Evolutionary conservation across 75 land plant species (phyloP).

Genomic region (Pinus tabuliformis): DNA sequence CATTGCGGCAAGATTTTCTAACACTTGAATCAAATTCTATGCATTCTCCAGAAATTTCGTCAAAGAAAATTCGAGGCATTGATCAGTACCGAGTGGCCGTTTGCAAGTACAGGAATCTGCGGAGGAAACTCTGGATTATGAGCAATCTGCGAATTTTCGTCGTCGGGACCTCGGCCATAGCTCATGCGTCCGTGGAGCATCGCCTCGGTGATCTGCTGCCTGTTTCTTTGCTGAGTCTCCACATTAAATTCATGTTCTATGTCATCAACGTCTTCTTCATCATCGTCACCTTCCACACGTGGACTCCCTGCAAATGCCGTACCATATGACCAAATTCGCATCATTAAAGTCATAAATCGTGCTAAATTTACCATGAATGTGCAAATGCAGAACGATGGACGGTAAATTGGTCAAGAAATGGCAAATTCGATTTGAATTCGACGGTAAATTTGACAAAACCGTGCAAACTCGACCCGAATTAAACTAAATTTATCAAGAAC

Average conservation of each 20-base stretch:
- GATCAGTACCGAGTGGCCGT: conserved; percentile 37
- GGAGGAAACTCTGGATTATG: conserved; percentile 11
- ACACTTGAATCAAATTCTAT: background rate
- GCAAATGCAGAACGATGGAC: background rate
- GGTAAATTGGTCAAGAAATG: too few species aligned
- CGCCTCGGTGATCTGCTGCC: conserved; percentile 38
- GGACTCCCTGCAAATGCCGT: conserved; percentile 52
- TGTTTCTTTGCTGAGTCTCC: conserved; percentile 40
- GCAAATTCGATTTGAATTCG: too few species aligned
- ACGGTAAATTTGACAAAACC: background rate
- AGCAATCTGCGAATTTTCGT: conserved; percentile 21
- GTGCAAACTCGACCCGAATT: too few species aligned
- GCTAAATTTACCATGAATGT: background rate
- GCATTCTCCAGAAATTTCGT: background rate
- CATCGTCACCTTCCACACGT: conserved; percentile 87
- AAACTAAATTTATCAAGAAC: background rate
- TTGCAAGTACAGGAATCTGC: conserved; percentile 33
- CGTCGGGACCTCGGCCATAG: conserved; percentile 71
- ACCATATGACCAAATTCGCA: background rate
- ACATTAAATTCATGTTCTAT: conserved; percentile 75
- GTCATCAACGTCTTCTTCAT: conserved; percentile 84
- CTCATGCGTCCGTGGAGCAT: conserved; percentile 87
- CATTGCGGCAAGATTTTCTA: background rate
- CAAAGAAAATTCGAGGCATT: conserved; percentile 22
- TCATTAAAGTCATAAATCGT: background rate